phyloP scores from a whole-genome alignment of 140 eudicot species.

The Senecio squalidus region DNA sequence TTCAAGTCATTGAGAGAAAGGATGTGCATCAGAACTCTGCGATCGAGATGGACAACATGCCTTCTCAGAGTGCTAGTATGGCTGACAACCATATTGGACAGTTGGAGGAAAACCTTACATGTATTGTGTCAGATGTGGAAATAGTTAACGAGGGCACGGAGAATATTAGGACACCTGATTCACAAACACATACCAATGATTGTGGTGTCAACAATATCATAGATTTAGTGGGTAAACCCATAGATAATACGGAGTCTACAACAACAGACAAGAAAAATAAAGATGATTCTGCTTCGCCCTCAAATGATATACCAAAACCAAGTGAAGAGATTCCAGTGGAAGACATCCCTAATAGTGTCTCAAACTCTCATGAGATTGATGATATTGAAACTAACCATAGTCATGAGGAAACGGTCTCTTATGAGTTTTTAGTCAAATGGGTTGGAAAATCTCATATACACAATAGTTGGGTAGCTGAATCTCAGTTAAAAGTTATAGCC shows the following conservation, averaged over 20 bases:
- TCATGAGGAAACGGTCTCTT: slow-evolving; percentile 23
- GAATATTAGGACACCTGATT: slow-evolving; percentile 12
- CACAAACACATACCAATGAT: slow-evolving; percentile 31
- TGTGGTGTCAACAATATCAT: slow-evolving; percentile 21
- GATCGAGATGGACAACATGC: slow-evolving; percentile 21
- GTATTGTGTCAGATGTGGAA: slow-evolving; percentile 23
- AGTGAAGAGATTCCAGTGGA: slow-evolving; percentile 16
- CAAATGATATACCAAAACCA: slow-evolving; percentile 15
- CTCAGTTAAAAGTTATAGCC: slow-evolving; percentile 61
- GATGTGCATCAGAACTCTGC: slow-evolving; percentile 22
- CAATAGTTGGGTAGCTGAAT: slow-evolving; percentile 79
- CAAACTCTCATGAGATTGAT: slow-evolving; percentile 9
- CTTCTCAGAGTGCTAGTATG: slow-evolving; percentile 6
- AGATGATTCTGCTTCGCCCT: slow-evolving; percentile 17
- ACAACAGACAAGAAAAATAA: slow-evolving; percentile 23
- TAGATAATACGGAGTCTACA: no score
- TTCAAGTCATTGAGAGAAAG: slow-evolving; percentile 23
- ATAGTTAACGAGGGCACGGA: slow-evolving; percentile 14
- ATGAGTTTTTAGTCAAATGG: slow-evolving; percentile 90
- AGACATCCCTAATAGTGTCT: slow-evolving; percentile 4
- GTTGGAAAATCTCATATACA: slow-evolving; percentile 89
- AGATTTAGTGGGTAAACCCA: slow-evolving; percentile 13
- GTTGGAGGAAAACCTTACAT: slow-evolving; percentile 22
- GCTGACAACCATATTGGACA: slow-evolving; percentile 20
- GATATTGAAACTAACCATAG: slow-evolving; percentile 11